Evolutionary conservation across 345 rosid genomes (phyloP).

Genomic region (Nasturtium officinale): DNA sequence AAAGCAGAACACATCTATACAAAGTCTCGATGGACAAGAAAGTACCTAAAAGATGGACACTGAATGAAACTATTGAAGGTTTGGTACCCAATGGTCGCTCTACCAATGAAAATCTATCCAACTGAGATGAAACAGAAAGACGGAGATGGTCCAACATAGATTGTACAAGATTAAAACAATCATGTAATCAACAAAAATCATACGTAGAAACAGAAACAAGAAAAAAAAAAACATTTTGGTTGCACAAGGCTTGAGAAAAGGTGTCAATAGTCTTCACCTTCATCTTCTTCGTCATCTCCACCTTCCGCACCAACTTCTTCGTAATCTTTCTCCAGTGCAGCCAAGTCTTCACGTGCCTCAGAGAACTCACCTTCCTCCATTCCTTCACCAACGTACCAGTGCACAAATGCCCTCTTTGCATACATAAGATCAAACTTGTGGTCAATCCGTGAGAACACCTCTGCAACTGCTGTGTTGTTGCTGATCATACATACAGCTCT

Average conservation of each 20-base stretch:
- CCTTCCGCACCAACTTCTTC: constrained; percentile 74
- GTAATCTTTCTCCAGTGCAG: constrained; percentile 51
- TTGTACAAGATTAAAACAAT: constrained; percentile 35
- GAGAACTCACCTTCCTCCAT: constrained; percentile 82
- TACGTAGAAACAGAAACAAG: constrained; percentile 16
- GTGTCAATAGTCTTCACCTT: constrained; percentile 55
- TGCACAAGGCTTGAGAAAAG: constrained; percentile 2
- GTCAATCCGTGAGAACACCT: constrained; percentile 66
- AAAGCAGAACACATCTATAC: constrained; percentile 38
- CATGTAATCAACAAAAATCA: constrained; percentile 39
- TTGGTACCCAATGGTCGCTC: constrained; percentile 32
- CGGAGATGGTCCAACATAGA: neutral
- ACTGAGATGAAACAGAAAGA: constrained; percentile 12
- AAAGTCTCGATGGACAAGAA: neutral
- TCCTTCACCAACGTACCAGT: constrained; percentile 76
- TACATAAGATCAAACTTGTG: constrained; percentile 75
- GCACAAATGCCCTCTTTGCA: constrained; percentile 68
- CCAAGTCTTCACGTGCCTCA: constrained; percentile 70
- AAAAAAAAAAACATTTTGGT: neutral
- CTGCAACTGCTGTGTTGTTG: constrained; percentile 74
- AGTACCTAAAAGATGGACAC: too few relatives aligned
- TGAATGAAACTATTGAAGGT: too few relatives aligned
- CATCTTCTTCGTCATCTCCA: constrained; percentile 64
- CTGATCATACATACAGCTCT: constrained; percentile 80
- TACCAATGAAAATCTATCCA: constrained; percentile 31